Base-by-base conservation (phyloP, 164 flowering plant genomes). In the Tetrastigma voinierianum region DNA sequence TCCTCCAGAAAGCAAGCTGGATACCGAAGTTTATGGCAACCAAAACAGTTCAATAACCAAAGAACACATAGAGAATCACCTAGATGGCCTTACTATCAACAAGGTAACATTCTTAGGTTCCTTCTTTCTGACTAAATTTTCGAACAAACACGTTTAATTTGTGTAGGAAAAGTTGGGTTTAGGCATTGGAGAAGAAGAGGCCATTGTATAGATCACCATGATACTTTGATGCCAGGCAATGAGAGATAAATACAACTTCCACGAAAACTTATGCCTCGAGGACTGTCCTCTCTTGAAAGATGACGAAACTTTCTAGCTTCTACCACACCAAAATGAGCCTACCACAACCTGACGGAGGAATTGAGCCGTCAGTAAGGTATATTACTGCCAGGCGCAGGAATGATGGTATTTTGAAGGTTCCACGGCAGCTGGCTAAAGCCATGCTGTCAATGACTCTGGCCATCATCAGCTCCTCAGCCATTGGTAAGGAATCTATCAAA, bases 1-100 rank as follows among this genome's bases (percentile, higher is more conserved):
- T 46, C 90, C 90, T 44, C 87, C 86, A 10, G 19, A 56, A 58
- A 86, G 86, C 81, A 82, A 73, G 74, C n/a, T n/a, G 20, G 83
- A 82, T 46, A 69, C 57, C 4, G 19, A 58, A 56, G 19, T 58
- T n/a, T 84, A 80, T 67, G 90, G 90, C 6, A 57, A 83, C 60
- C 89, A 81, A 8, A 73, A 46, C 56, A 82, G 89, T 60, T 66
- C 73, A 19, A 83, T 86, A n/a, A 80, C 77, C 46, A 51, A 65
- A 74, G 72, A 73, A 1, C 81, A 76, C 49, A 72, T 86, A 17
- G 66, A 75, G 62, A 25, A 53, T 0, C n/a, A n/a, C 48, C 23
- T 83, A 18, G 71, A 82, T 18, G 87, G 83, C 3, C 61, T 80
- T 1, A 78, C 74, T 0, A 40, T 78, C 10, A 59, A 81, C 0